Evolutionary conservation across 495 filamentous ascomycete genomes (phyloP).

Genomic region (Aspergillus sclerotiicarbonarius): DNA sequence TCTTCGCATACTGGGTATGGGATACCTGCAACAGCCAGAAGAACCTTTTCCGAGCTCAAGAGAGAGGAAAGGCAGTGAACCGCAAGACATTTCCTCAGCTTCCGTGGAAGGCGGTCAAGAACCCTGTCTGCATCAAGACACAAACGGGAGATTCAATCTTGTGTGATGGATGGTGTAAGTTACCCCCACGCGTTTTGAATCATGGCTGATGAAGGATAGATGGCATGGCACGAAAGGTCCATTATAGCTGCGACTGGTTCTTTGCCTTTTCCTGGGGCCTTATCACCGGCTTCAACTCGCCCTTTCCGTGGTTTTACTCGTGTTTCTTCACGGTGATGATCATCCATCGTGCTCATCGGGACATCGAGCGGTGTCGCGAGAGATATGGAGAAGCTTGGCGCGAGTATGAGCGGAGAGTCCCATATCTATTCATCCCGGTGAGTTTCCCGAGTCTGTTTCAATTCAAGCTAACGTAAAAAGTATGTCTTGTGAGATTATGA

Average conservation of each 20-base stretch:
- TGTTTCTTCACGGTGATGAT: slow-evolving; percentile 91
- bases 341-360: slow-evolving; percentile 74
- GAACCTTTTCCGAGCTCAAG: slow-evolving; percentile 81
- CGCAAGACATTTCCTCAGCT: slow-evolving; percentile 87
- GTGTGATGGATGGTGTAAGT: slow-evolving; percentile 81
- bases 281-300: slow-evolving; percentile 57
- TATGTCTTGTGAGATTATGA: slow-evolving; percentile 16
- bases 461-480: slow-evolving; percentile 10
- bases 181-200: neutral
- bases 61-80: slow-evolving; percentile 65
- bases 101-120: slow-evolving; percentile 73
- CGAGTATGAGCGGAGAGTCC: slow-evolving; percentile 82
- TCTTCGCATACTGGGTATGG: slow-evolving; percentile 90
- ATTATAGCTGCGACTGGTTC: slow-evolving; percentile 85
- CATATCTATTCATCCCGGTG: slow-evolving; percentile 93
- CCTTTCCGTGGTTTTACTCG: slow-evolving; percentile 91
- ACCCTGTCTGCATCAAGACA: slow-evolving; percentile 75
- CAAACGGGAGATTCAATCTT: slow-evolving; percentile 73
- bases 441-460: slow-evolving; percentile 35
- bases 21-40: slow-evolving; percentile 89
- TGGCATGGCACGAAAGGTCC: slow-evolving; percentile 81
- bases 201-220: slow-evolving; percentile 28
- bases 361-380: slow-evolving; percentile 73
- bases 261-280: slow-evolving; percentile 69
- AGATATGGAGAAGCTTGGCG: slow-evolving; percentile 92